phyloP scores from a whole-genome alignment of 169 alveolate species.

The Cryptosporidium sp. region DNA sequence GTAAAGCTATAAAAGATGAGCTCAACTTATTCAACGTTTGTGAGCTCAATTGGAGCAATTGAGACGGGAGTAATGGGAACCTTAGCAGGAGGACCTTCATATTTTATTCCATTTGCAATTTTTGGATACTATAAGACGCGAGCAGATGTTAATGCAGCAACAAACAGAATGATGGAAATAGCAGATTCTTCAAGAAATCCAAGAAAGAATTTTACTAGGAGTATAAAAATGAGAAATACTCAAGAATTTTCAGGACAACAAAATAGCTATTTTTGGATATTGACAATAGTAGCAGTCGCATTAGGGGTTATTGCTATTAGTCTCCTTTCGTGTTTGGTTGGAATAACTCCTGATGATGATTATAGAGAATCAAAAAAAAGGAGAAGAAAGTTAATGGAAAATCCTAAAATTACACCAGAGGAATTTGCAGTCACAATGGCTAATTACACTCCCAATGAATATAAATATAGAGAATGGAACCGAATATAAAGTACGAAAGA shows the following conservation, averaged over 20 bases:
- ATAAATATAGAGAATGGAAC: constrained; percentile 20
- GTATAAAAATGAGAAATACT: neutral
- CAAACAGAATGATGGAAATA: constrained; percentile 11
- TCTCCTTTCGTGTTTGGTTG: constrained; percentile 53
- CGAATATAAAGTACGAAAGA: neutral
- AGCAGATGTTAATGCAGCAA: constrained; percentile 19
- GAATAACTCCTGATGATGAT: constrained; percentile 65
- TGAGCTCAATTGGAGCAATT: constrained; percentile 63
- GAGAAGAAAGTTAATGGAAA: constrained; percentile 55
- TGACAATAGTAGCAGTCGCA: constrained; percentile 49
- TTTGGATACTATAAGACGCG: constrained; percentile 58
- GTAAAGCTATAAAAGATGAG: neutral
- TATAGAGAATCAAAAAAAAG: constrained; percentile 49
- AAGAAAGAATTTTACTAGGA: neutral
- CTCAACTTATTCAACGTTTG: constrained; percentile 32
- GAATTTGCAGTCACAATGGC: constrained; percentile 62
- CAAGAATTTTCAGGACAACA: constrained; percentile 49
- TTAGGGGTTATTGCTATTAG: constrained; percentile 53
- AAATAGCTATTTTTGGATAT: constrained; percentile 60
- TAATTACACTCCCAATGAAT: constrained; percentile 40
- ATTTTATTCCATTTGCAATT: constrained; percentile 60
- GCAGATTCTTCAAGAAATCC: constrained; percentile 63
- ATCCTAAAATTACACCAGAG: constrained; percentile 67
- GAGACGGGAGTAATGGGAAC: constrained; percentile 73
- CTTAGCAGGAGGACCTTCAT: constrained; percentile 68